Evolutionary conservation across 768 basidiomycete species (phyloP), one percentile per base, ranked within the genome.

Genomic region (Leccinellum albellum): DNA sequence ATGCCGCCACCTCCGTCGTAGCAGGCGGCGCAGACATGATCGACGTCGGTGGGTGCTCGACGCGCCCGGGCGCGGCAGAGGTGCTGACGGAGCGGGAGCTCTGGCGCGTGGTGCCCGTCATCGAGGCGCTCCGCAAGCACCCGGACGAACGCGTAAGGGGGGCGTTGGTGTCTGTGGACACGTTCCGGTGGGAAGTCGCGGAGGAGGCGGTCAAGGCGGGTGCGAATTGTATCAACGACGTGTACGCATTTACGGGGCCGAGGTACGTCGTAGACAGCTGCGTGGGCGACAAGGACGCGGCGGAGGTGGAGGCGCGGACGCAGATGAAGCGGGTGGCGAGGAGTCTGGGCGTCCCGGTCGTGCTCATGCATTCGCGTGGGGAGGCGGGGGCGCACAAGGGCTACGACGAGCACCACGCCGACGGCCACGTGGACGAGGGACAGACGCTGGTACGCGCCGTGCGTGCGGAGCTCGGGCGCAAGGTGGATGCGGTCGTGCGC

Each of bases 11-110:
- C 4, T 78, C 91, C 0, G 75, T 85, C 2, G 59, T 70, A 0
- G 75, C 75, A 10, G 37, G 37, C 1, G 88, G 88, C 1, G 87
- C 89, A 0, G 79, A 84, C 55, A 89, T 99, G 55, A 74, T 98
- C 57, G 97, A 99, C 70, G 79, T 98, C 20, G 96, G 97, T 0
- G 97, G 97, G 0, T 91, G 93, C 73, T 95, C 93, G 0, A 99
- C 95, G 0, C 82, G 94, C 12, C 97, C 96, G 0, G 81, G 85
- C 1, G 88, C 94, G 0, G 78, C 74, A 1, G 82, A 82, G 51
- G 84, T 96, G 40, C 76, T 80, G 0, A 61, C 76, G 0, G 79
- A 85, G 55, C 91, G 94, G 52, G 96, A 99, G 67, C 75, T 80
- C 10, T 50, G 71, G 1, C 79, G 96, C 2, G 88, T 95, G 14